A percentile compares a stretch with the other conserved stretches of the same genome.
phyloP scores from a whole-genome alignment of 768 basidiomycete species.

The Chalciporus piperatus region DNA sequence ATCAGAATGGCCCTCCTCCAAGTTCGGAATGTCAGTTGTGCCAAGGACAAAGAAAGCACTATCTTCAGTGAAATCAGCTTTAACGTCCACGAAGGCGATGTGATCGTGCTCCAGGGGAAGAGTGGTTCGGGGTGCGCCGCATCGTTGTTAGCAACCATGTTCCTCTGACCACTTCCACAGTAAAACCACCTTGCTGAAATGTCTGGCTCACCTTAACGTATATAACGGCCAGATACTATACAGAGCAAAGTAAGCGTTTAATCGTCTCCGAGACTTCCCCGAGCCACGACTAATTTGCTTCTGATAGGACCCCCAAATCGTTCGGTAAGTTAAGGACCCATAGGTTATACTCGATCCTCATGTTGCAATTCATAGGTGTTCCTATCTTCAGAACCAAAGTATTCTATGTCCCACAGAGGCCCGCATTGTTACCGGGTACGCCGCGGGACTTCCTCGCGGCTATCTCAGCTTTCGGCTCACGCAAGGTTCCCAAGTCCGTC shows the following conservation, averaged over 20 bases:
- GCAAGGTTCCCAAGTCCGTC: constrained; percentile 27
- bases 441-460: constrained; percentile 68
- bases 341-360: background rate
- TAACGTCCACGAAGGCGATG: constrained; percentile 65
- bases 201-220: constrained; percentile 73
- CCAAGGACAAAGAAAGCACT: constrained; percentile 41
- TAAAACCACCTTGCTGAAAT: constrained; percentile 81
- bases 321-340: constrained; percentile 38
- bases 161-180: constrained; percentile 22
- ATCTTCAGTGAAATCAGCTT: constrained; percentile 66
- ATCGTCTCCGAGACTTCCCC: background rate
- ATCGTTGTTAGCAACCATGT: background rate
- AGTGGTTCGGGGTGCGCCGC: constrained; percentile 66
- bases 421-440: constrained; percentile 80
- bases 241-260: constrained; percentile 55
- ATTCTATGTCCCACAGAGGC: constrained; percentile 85
- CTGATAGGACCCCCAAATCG: constrained; percentile 49
- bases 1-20: constrained; percentile 43
- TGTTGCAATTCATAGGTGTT: constrained; percentile 48
- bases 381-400: constrained; percentile 77
- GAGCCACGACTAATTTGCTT: background rate
- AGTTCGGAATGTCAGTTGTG: constrained; percentile 49
- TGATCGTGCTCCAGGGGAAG: constrained; percentile 74
- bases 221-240: constrained; percentile 66
- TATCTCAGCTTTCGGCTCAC: constrained; percentile 51